Base-by-base conservation (phyloP, 2,329 filamentous ascomycete genomes). In the Trichoderma sp. region DNA sequence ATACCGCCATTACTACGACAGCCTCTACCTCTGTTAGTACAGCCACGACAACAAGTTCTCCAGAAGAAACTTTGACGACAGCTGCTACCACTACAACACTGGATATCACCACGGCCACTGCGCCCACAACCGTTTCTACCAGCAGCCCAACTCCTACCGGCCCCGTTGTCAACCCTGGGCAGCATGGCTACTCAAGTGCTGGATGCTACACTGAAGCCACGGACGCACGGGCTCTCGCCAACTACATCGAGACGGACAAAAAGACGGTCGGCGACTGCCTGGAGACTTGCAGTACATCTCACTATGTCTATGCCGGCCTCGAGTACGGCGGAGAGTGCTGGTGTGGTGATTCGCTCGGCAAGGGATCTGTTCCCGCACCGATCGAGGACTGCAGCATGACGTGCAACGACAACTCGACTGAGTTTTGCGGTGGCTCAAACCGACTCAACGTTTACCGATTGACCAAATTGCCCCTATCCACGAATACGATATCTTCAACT, bases 251-350 rank as follows among this genome's bases (percentile, higher is more conserved):
- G 0, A 71, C 71, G 0, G 67, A 71, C 7, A 69, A 71, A 1
- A 69, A 71, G 34, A 78, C 76, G 0, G 75, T 79, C 0, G 74
- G 72, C 3, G 64, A 66, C 1, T 79, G 78, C 45, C 67, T 78
- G 0, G 66, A 68, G 1, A 74, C 71, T 9, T 79, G 78, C 55
- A 72, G 71, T 14, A 73, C 56, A 1, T n/a, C 41, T n/a, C 66
- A 45, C 3, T 78, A 75, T 28, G 54, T 65, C 0, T 76, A 75
- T 9, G 77, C 75, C 3, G 78, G 77, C 19, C 45, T 78, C 0
- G 76, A 79, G 52, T 79, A 78, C n/a, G 77, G 77, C 1, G 75
- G 76, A 47, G 77, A 79, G 73, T 79, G 77, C 17, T 79, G 75
- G 69, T 79, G 77, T 7, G 77, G 74, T 1, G 75, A 77, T 62